phyloP scores from a whole-genome alignment of 1,284 basidiomycete genomes.

The Cutaneotrichosporon cyanovorans region DNA sequence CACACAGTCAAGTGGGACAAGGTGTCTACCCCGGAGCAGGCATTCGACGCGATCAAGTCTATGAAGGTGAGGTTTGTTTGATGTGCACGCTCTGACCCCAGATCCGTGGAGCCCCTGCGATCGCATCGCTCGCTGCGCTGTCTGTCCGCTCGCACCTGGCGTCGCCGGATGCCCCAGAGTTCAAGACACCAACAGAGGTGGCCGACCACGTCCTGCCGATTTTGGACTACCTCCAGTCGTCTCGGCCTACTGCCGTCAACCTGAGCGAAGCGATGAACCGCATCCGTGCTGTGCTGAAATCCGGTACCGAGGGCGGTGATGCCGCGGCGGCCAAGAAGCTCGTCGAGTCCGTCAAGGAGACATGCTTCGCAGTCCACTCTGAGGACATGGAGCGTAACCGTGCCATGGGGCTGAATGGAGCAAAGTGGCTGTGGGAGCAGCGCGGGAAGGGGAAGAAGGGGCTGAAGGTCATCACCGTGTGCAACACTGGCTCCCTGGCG shows the following conservation, averaged over 20 bases:
- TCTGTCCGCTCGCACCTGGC: conserved; percentile 57
- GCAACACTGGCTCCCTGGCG: conserved; percentile 87
- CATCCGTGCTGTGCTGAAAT: conserved; percentile 49
- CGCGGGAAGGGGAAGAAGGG: conserved; percentile 46
- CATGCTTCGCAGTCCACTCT: conserved; percentile 55
- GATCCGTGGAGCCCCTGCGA: conserved; percentile 90
- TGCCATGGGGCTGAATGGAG: conserved; percentile 71
- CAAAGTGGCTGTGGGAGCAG: conserved; percentile 67
- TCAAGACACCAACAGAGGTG: conserved; percentile 24
- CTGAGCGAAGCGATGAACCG: conserved; percentile 72
- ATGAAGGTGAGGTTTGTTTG: conserved; percentile 62
- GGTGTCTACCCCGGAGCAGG: conserved; percentile 66
- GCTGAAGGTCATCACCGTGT: conserved; percentile 82
- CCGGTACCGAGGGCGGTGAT: conserved; percentile 16
- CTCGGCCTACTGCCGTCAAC: conserved; percentile 91
- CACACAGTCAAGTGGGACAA: conserved; percentile 67
- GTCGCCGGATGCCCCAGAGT: conserved; percentile 15
- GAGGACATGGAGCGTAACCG: conserved; percentile 79
- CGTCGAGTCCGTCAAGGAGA: conserved; percentile 54
- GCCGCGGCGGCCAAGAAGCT: conserved; percentile 49
- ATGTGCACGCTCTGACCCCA: conserved; percentile 30
- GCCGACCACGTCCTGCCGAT: conserved; percentile 44
- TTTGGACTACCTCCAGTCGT: conserved; percentile 66
- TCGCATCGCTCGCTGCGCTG: conserved; percentile 78
- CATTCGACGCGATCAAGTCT: conserved; percentile 81